phyloP scores from a whole-genome alignment of 2,329 filamentous ascomycete genomes.

The Neoscytalidium dimidiatum region DNA sequence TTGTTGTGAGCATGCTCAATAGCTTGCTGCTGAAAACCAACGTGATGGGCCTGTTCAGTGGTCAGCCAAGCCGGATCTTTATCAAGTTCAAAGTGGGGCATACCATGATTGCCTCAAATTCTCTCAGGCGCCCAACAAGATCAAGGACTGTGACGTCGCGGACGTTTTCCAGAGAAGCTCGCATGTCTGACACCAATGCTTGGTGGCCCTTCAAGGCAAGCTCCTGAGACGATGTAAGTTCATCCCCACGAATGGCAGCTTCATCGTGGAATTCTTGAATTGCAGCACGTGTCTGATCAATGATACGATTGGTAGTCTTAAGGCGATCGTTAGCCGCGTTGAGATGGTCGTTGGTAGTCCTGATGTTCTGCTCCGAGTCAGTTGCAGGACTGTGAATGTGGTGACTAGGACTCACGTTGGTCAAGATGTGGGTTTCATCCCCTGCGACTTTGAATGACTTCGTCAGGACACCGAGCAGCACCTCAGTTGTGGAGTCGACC shows the following conservation, averaged over 20 bases:
- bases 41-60: background rate
- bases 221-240: background rate
- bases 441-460: background rate
- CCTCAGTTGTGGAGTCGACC: background rate
- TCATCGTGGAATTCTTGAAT: conserved; percentile 7
- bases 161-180: background rate
- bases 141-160: background rate
- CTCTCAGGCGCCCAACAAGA: background rate
- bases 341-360: conserved; percentile 26
- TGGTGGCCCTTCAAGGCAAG: background rate
- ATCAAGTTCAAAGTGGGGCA: too few species aligned
- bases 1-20: conserved; percentile 2
- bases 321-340: background rate
- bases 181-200: background rate
- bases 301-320: too few species aligned
- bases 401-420: background rate
- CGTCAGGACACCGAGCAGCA: background rate
- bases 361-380: conserved; percentile 9
- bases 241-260: background rate
- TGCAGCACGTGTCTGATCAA: background rate
- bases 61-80: background rate
- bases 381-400: background rate
- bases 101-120: conserved; percentile 1
- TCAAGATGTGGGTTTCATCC: background rate
- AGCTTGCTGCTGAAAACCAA: background rate